Conservation (phyloP, 441 rosid genomes). For the Lepidium campestre region DNA sequence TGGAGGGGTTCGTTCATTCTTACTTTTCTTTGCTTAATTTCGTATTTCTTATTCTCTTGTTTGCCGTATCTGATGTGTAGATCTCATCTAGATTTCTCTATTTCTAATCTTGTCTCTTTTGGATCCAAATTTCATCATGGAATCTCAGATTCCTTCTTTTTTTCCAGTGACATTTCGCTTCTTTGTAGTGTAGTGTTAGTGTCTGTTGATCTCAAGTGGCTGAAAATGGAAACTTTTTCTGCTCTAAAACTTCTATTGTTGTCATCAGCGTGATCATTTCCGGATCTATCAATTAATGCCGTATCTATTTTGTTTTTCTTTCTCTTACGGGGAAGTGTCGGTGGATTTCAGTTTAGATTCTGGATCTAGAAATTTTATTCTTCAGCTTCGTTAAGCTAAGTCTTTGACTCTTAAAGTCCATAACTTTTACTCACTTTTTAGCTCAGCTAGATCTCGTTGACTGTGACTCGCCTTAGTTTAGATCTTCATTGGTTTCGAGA, state of each 20-base stretch:
- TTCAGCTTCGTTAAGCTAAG: not conserved
- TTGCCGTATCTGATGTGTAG: constrained; percentile 21
- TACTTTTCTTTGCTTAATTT: constrained; percentile 1
- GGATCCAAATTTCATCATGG: not conserved
- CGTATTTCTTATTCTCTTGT: not conserved
- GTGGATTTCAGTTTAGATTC: constrained; percentile 12
- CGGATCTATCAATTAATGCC: not conserved
- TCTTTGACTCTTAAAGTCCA: not conserved
- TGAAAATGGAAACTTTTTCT: constrained; percentile 16
- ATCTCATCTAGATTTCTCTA: constrained; percentile 28
- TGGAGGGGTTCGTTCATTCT: constrained; percentile 60
- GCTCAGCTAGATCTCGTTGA: constrained; percentile 8
- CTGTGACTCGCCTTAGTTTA: not conserved
- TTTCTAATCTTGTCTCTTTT: not conserved
- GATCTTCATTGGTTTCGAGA: constrained; percentile 4
- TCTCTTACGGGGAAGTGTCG: not conserved
- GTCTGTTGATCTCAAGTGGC: not conserved
- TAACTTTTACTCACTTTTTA: constrained; percentile 7
- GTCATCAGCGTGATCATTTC: not conserved
- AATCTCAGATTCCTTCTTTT: constrained; percentile 3
- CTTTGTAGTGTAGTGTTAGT: constrained; percentile 2
- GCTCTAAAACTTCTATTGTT: not conserved
- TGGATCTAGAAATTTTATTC: not conserved
- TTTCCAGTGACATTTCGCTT: not conserved
- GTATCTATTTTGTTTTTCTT: not conserved